Percentiles rank a stretch among this genome's conserved stretches.
Conservation (phyloP, 2,329 filamentous ascomycete genomes). For the Colletotrichum trifolii region DNA sequence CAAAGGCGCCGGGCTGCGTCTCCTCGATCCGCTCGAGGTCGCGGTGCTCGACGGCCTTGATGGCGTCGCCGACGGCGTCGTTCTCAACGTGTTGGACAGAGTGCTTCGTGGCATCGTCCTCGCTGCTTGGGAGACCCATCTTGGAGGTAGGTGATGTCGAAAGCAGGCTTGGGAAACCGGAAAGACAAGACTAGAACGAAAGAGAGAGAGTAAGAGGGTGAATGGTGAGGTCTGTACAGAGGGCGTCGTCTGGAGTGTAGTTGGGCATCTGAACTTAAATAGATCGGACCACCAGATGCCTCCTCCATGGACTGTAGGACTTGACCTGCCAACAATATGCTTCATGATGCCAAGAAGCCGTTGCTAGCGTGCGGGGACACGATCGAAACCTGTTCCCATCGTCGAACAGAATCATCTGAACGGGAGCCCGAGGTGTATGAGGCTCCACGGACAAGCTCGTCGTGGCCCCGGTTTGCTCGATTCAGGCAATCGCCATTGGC, state of each 20-base stretch:
- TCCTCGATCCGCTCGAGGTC: slow-evolving; percentile 39
- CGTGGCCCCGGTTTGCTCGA: too few relatives aligned
- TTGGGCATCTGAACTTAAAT: too few relatives aligned
- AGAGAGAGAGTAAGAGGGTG: not conserved
- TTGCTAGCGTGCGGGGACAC: not conserved
- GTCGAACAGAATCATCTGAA: not conserved
- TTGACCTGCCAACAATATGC: not conserved
- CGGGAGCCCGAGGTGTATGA: too few relatives aligned
- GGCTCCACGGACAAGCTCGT: too few relatives aligned
- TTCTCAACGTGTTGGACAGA: slow-evolving; percentile 16
- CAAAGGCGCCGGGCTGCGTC: slow-evolving; percentile 40
- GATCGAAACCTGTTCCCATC: not conserved
- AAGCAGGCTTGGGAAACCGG: too few relatives aligned
- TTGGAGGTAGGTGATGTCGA: too few relatives aligned
- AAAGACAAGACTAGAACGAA: not conserved
- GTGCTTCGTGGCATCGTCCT: not conserved
- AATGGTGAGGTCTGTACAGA: not conserved
- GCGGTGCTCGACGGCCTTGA: slow-evolving; percentile 22
- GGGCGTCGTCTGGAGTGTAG: not conserved
- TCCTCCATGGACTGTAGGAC: too few relatives aligned
- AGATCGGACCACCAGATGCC: too few relatives aligned
- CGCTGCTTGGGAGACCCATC: slow-evolving; percentile 3
- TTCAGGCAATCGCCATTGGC: not conserved
- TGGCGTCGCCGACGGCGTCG: slow-evolving; percentile 1
- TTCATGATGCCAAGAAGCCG: not conserved